Base-by-base conservation (phyloP, 495 filamentous ascomycete species). In the Cercophora sp. region DNA sequence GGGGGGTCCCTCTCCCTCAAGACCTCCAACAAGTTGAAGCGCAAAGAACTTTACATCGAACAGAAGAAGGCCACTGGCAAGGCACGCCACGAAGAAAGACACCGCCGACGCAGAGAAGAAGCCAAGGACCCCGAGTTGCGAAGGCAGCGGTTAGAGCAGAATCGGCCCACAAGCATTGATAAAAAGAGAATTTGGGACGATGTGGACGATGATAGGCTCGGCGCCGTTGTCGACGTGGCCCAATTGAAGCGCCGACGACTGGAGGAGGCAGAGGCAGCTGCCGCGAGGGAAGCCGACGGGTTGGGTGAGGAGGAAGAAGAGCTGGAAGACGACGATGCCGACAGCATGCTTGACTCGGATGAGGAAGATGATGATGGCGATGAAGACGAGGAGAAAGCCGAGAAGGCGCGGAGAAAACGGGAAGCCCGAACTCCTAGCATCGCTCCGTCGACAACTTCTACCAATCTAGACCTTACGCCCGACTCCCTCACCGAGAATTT, bases 161-260 rank as follows among this genome's bases (percentile, higher is more conserved):
- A 96, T 71, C 75, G 91, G 32, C 89, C 93, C 2, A 64, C 82
- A 32, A 96, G 89, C 2, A 79, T 96, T 19, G 93, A 97, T 55
- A 80, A 83, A 40, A 96, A 96, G 77, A 74, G 93, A 63, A 82
- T 88, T 45, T 98, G 91, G 92, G 93, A 97, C 61, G 87, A 94
- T 32, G 81, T 85, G n/a, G 87, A 87, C 50, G 84, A 85, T 39
- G 89, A 88, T 56, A 79, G 81, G 57, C 70, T 96, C 36, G 86
- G 87, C 20, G 67, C 86, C 52, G 86, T 84, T 48, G 84, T 94
- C 8, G 87, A 95, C 66, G 79, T 92, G 35, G 85, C 86, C 63
- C 78, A 84, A 58, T 74, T 87, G 65, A 91, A 88, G 73, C 75
- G 84, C 58, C 77, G 81, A 61, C 85, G 83, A 61, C 67, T 84